These are phyloP conservation scores for Emmonsia crescens DNA, from an alignment of 2,329 filamentous ascomycete genomes.

Conservation along the genomic window DNA sequence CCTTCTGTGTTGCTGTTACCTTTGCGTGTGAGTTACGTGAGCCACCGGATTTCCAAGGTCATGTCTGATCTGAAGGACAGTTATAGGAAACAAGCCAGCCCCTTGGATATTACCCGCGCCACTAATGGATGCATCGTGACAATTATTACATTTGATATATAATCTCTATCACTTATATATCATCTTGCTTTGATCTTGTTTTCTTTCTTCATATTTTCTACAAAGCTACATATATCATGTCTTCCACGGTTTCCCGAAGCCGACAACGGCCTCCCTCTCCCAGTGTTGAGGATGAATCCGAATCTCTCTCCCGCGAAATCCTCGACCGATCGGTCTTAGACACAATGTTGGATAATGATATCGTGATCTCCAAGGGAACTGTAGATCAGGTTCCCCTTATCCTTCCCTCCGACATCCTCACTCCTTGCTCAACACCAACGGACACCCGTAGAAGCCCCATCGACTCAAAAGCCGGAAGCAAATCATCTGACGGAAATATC, in stretches of 20 bases:
- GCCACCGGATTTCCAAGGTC: slow-evolving; percentile 7
- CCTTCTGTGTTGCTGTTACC: slow-evolving; percentile 2
- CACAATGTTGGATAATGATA: slow-evolving; percentile 7
- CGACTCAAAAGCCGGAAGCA: slow-evolving; percentile 13
- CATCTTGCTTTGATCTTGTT: background rate
- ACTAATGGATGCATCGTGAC: slow-evolving; percentile 4
- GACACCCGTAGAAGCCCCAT: slow-evolving; percentile 4
- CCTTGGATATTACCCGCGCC: slow-evolving; percentile 9
- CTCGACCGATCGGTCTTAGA: slow-evolving; percentile 20
- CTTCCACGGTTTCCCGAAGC: slow-evolving; percentile 18
- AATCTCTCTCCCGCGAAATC: slow-evolving; percentile 32
- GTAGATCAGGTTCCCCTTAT: slow-evolving; percentile 38
- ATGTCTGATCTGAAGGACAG: slow-evolving; percentile 12
- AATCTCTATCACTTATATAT: slow-evolving; percentile 2
- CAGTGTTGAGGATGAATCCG: slow-evolving; percentile 35
- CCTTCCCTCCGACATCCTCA: slow-evolving; percentile 20
- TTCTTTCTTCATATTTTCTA: slow-evolving; percentile 5
- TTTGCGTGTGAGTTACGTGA: slow-evolving; percentile 10
- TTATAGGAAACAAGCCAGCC: slow-evolving; percentile 8
- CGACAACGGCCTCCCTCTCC: slow-evolving; percentile 33
- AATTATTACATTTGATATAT: slow-evolving; percentile 2
- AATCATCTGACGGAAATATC: slow-evolving; percentile 21
- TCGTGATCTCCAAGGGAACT: slow-evolving; percentile 25
- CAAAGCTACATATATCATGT: slow-evolving; percentile 14
- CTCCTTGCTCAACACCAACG: slow-evolving; percentile 11